A percentile compares a stretch with the other conserved stretches of the same genome.
These are phyloP conservation scores for Glutinoglossum americanum DNA, from an alignment of 495 filamentous ascomycete species.

Conservation along the genomic window DNA sequence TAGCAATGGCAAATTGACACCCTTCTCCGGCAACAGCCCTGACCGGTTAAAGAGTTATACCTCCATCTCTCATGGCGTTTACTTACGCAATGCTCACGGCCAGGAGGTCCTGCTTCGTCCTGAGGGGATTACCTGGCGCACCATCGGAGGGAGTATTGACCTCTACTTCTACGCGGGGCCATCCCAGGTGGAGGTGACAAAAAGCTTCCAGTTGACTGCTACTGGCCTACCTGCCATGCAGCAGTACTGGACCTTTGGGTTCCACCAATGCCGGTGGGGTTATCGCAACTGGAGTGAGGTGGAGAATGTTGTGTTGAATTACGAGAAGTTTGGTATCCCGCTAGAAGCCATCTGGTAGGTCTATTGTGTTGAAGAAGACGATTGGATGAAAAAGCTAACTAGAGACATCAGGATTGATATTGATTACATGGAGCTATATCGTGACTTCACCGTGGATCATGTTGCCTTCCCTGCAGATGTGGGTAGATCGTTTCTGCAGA, in stretches of 20 bases:
- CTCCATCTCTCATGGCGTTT: slow-evolving; percentile 39
- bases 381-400: not conserved
- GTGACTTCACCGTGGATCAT: slow-evolving; percentile 36
- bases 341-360: slow-evolving; percentile 46
- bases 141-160: slow-evolving; percentile 39
- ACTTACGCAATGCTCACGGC: slow-evolving; percentile 43
- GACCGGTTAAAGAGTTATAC: slow-evolving; percentile 33
- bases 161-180: slow-evolving; percentile 42
- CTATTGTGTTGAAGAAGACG: not conserved
- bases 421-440: slow-evolving; percentile 35
- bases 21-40: slow-evolving; percentile 30
- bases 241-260: slow-evolving; percentile 39
- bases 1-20: slow-evolving; percentile 26
- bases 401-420: slow-evolving; percentile 27
- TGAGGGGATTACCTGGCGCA: slow-evolving; percentile 53
- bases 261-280: slow-evolving; percentile 45
- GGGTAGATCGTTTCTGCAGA: slow-evolving; percentile 36
- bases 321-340: slow-evolving; percentile 37
- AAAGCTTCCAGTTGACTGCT: slow-evolving; percentile 31
- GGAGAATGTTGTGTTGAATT: slow-evolving; percentile 33
- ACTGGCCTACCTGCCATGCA: slow-evolving; percentile 41
- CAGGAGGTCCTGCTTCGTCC: slow-evolving; percentile 50
- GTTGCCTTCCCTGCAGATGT: slow-evolving; percentile 25
- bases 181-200: slow-evolving; percentile 31
- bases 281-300: slow-evolving; percentile 36